Percentiles rank a stretch among this genome's conserved stretches.
Evolutionary conservation across 2,329 filamentous ascomycete genomes (phyloP).

Genomic region (Clonostachys chloroleuca): DNA sequence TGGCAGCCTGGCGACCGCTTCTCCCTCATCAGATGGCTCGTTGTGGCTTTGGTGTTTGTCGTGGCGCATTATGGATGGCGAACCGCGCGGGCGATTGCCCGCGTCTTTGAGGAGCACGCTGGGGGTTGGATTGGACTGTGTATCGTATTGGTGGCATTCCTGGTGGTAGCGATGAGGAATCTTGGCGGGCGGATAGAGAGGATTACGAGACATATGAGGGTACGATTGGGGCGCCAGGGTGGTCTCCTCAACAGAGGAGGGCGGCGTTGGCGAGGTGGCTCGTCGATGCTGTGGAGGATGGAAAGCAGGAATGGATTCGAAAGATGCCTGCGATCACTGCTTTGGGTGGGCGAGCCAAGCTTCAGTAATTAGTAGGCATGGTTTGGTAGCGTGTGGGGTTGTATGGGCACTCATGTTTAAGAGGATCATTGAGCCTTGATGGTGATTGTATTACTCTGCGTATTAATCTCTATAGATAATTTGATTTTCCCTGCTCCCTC

Average conservation of each 20-base stretch:
- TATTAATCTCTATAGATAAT: no score
- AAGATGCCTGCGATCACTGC: slow-evolving; percentile 15
- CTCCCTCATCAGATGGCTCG: slow-evolving; percentile 4
- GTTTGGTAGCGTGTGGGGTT: no score
- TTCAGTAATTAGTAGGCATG: no score
- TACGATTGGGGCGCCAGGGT: slow-evolving; percentile 9
- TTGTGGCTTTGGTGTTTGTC: slow-evolving; percentile 4
- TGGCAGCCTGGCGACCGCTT: slow-evolving; percentile 13
- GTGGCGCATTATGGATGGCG: slow-evolving; percentile 7
- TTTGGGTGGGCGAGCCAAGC: background rate
- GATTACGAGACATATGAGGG: slow-evolving; percentile 11
- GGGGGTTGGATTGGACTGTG: slow-evolving; percentile 19
- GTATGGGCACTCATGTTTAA: no score
- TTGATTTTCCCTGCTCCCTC: no score
- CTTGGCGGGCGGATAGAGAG: slow-evolving; percentile 17
- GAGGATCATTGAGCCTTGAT: no score
- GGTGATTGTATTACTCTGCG: no score
- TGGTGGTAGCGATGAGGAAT: slow-evolving; percentile 13
- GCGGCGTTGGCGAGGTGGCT: slow-evolving; percentile 17
- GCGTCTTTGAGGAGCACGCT: slow-evolving; percentile 11
- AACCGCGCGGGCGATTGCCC: slow-evolving; percentile 9
- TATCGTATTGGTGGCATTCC: slow-evolving; percentile 16
- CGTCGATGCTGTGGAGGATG: slow-evolving; percentile 4
- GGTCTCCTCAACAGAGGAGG: slow-evolving; percentile 7
- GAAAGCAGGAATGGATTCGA: slow-evolving; percentile 8